Evolutionary conservation across 148 eudicot genomes (phyloP), one percentile per base, ranked within the genome.

Genomic region (Silene conica): DNA sequence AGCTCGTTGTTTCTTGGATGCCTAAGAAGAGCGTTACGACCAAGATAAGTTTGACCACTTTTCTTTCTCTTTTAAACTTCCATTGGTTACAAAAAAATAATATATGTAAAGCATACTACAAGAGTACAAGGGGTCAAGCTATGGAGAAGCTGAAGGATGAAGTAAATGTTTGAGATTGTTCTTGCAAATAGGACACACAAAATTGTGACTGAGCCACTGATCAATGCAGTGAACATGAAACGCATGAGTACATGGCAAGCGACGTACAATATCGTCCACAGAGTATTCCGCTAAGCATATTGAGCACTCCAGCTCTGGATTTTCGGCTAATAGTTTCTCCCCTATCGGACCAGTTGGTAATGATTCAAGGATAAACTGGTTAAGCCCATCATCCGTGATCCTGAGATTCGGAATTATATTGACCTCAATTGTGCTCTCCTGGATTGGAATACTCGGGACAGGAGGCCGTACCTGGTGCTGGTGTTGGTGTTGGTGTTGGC

Each of bases 331-430:
- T 68, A 68, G 3, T 2, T 46, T 68, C 6, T 38, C 55, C 34
- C 71, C 71, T 4, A 46, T 68, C 2, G 71, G 38, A 11, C 71
- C 71, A 46, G 16, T 68, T 48, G 71, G 71, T 48, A 68, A 46
- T 10, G 71, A 68, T 8, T 68, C 38, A 14, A 68, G 22, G 12
- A 28, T 66, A 25, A 22, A 8, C 48, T 64, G 68, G 43, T 64
- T 6, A 64, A 31, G 69, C 13, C 52, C 21, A n/a, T n/a, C n/a
- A n/a, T n/a, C n/a, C n/a, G n/a, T n/a, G n/a, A n/a, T n/a, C n/a
- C n/a, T n/a, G n/a, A n/a, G n/a, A n/a, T n/a, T n/a, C 18, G 55
- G 55, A 13, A 50, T 14, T 7, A 50, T 14, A 13, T 50, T 18
- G 55, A 50, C 55, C 55, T 50, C 55, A 58, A 2, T 5, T 21